Base-by-base conservation (phyloP, 139 green algal genomes). In the Picochlorum sp. region DNA sequence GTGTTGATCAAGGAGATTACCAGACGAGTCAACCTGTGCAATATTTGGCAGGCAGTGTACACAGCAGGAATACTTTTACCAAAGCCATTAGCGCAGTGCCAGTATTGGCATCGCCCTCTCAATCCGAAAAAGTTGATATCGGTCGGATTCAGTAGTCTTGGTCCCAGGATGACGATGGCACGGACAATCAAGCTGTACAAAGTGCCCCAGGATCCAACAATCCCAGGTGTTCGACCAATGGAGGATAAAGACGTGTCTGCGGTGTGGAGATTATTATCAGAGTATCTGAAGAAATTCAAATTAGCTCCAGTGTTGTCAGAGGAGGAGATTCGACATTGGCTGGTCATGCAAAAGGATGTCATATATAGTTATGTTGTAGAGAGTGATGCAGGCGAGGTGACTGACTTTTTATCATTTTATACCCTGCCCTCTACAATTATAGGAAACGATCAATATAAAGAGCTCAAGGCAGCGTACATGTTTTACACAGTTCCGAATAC, bases 1-100 rank as follows among this genome's bases (percentile, higher is more conserved):
- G 82, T 98, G 54, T 83, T 99, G n/a, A 98, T 98, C 81, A 95
- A 95, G 76, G 90, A 96, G 78, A 88, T 97, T 65, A 96, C 90
- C 14, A 68, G 91, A 49, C 67, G 90, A 1, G 88, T 97, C 21
- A 94, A 97, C 81, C 66, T 92, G 69, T 55, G 65, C 13, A 73
- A 81, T 65, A 92, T 96, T 61, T 97, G 90, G 90, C 92, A 98
- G 77, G 93, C 93, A 2, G 83, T 81, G 14, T 98, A 98, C 81
- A 98, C 93, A 1, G 93, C 93, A 14, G 93, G 93, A 18, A 87
- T 95, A 21, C 80, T 98, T 45, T 81, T 98, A 64, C 93, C 93
- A 30, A 93, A 86, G 71, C 93, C 93, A 1, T 73, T 96, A 24
- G 77, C 87, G 37, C 87, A 79, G n/a, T 85, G 77, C 63, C 80